These are phyloP conservation scores for Populus hybrid DNA, from an alignment of 441 rosid genomes.

Conservation along the genomic window DNA sequence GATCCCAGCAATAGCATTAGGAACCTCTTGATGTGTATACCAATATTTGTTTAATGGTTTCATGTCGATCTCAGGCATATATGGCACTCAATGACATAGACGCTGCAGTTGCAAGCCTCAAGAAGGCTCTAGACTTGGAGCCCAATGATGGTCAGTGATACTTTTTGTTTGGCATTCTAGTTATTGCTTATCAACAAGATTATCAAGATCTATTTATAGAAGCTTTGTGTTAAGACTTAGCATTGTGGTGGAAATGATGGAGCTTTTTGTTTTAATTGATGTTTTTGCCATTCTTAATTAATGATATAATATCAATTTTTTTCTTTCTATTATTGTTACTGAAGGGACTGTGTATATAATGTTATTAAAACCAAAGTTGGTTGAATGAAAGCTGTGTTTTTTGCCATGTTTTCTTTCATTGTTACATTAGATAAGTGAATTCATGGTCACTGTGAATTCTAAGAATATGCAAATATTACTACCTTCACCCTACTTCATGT, in stretches of 20 bases:
- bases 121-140: conserved; percentile 42
- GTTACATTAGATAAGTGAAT: background rate
- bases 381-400: background rate
- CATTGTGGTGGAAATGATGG: background rate
- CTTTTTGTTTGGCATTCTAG: conserved; percentile 1
- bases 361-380: background rate
- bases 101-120: conserved; percentile 43
- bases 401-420: background rate
- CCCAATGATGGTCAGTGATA: conserved; percentile 39
- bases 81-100: conserved; percentile 42
- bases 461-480: background rate
- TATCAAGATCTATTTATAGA: background rate
- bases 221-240: background rate
- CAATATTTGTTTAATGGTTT: background rate
- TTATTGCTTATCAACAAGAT: background rate
- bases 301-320: background rate
- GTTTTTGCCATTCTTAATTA: background rate
- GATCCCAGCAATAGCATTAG: background rate
- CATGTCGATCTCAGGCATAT: conserved; percentile 27
- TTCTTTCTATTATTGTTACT: background rate
- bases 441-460: background rate
- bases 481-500: background rate
- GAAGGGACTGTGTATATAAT: background rate
- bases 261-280: background rate
- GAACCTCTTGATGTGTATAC: background rate